A percentile compares a stretch with the other conserved stretches of the same genome.
phyloP scores from a whole-genome alignment of 768 basidiomycete species.

The Tricholomella constricta region DNA sequence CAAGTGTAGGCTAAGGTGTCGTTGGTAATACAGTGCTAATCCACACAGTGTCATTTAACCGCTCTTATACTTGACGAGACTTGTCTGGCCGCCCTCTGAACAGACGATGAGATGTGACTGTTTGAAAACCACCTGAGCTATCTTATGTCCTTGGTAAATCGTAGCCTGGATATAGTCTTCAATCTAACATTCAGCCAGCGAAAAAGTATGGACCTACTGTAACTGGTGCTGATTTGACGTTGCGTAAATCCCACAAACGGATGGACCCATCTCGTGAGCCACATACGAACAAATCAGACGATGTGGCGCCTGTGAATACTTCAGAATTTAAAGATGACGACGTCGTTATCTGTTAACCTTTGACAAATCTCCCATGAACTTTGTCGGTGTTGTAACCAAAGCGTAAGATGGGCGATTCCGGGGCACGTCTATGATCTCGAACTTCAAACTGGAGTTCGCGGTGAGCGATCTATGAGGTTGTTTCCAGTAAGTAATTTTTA shows the following conservation, averaged over 20 bases:
- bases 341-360: slow-evolving; percentile 34
- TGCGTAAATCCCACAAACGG: slow-evolving; percentile 52
- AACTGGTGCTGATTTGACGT: slow-evolving; percentile 24
- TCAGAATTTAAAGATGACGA: background rate
- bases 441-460: slow-evolving; percentile 54
- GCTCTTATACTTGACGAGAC: slow-evolving; percentile 20
- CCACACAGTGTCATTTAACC: background rate
- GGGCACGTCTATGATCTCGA: slow-evolving; percentile 45
- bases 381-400: slow-evolving; percentile 44
- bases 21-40: background rate
- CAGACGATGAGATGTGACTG: slow-evolving; percentile 37
- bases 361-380: slow-evolving; percentile 44
- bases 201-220: slow-evolving; percentile 19
- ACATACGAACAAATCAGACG: slow-evolving; percentile 40
- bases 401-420: slow-evolving; percentile 35
- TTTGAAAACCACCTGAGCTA: slow-evolving; percentile 39
- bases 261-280: slow-evolving; percentile 45
- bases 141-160: slow-evolving; percentile 36
- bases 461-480: slow-evolving; percentile 41
- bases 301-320: slow-evolving; percentile 9
- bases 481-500: background rate
- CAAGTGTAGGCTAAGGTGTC: background rate
- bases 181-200: background rate
- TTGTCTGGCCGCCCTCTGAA: slow-evolving; percentile 39
- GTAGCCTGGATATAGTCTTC: slow-evolving; percentile 25